Evolutionary conservation across 768 basidiomycete genomes (phyloP).

Genomic region (Pleurotus eryngii): DNA sequence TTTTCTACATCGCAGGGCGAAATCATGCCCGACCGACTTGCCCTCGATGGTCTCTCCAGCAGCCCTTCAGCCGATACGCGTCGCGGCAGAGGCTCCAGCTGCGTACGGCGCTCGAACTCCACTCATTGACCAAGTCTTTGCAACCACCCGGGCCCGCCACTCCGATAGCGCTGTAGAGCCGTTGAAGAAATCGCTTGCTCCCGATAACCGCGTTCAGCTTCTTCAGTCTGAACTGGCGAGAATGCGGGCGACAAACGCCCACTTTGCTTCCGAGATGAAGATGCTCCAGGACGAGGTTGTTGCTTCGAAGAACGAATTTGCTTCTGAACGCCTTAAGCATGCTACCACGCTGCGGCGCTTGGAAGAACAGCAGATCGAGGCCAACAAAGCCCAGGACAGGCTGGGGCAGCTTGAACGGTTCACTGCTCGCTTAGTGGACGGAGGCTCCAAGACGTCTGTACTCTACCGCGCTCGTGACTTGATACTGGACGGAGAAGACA

Average conservation of each 20-base stretch:
- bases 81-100: background rate
- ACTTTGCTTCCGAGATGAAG: background rate
- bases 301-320: constrained; percentile 23
- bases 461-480: constrained; percentile 26
- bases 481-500: constrained; percentile 25
- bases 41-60: constrained; percentile 8
- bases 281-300: constrained; percentile 24
- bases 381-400: constrained; percentile 20
- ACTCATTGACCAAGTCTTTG: background rate
- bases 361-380: constrained; percentile 24
- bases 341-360: constrained; percentile 16
- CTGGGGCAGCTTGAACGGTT: constrained; percentile 30
- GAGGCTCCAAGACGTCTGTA: constrained; percentile 30
- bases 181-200: background rate
- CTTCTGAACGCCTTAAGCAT: constrained; percentile 24
- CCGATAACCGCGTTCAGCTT: constrained; percentile 13
- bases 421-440: constrained; percentile 33
- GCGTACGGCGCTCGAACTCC: background rate
- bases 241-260: constrained; percentile 16
- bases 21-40: constrained; percentile 40
- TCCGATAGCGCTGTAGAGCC: background rate
- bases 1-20: constrained; percentile 44
- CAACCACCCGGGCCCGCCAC: background rate
- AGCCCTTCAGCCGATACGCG: background rate
- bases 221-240: constrained; percentile 26